Evolutionary conservation across 2,329 filamentous ascomycete genomes (phyloP).

Genomic region (Clathrospora elynae): DNA sequence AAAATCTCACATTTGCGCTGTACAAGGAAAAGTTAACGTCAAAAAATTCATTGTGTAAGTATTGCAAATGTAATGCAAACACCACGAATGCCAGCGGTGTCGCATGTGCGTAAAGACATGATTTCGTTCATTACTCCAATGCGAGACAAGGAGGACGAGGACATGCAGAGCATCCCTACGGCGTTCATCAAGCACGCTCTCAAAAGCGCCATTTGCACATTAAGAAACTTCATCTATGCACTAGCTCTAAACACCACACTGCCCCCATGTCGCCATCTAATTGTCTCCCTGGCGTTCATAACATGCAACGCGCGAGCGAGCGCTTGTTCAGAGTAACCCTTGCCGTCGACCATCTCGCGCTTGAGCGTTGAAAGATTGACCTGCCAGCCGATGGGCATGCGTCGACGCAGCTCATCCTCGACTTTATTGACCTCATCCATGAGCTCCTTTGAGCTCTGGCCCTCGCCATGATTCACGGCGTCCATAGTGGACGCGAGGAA

Average conservation of each 20-base stretch:
- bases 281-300: conserved; percentile 83
- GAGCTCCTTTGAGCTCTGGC: conserved; percentile 78
- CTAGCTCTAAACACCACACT: conserved; percentile 31
- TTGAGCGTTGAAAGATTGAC: conserved; percentile 85
- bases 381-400: conserved; percentile 93
- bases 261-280: conserved; percentile 74
- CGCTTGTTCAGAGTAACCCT: conserved; percentile 85
- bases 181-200: neutral
- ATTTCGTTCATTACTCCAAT: no score
- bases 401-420: conserved; percentile 83
- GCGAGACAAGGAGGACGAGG: no score
- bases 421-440: conserved; percentile 88
- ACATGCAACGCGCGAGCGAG: conserved; percentile 85
- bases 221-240: conserved; percentile 15
- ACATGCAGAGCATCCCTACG: no score
- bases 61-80: no score
- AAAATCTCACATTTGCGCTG: no score
- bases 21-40: no score
- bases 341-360: conserved; percentile 88
- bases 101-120: no score
- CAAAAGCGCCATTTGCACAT: conserved; percentile 2
- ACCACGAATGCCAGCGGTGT: no score
- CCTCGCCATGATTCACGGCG: conserved; percentile 87
- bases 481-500: conserved; percentile 99
- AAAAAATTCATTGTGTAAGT: no score